Conservation (phyloP, 768 basidiomycete species). For the Crassisporium funariophilum region DNA sequence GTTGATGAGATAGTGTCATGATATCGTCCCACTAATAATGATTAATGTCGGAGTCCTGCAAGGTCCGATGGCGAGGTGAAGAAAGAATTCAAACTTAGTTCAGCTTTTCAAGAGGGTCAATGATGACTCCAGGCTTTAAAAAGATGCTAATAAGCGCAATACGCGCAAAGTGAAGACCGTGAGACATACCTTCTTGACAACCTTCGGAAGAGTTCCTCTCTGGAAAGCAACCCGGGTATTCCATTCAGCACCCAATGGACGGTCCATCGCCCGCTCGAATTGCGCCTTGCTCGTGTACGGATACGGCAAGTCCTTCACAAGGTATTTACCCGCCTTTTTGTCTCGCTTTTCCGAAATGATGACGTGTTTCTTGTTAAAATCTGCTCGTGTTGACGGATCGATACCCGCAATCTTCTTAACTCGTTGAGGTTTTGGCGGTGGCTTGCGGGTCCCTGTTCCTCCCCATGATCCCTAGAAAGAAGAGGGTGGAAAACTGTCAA, state of each 20-base stretch:
- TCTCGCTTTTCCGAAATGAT: conserved; percentile 97
- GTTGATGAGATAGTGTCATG: too few species aligned
- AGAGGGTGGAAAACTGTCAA: not conserved
- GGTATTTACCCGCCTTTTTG: conserved; percentile 89
- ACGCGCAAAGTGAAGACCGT: conserved; percentile 1
- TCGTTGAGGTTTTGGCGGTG: conserved; percentile 64
- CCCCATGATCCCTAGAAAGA: conserved; percentile 84
- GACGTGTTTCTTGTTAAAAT: conserved; percentile 82
- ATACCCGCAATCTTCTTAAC: conserved; percentile 85
- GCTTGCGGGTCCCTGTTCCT: conserved; percentile 68
- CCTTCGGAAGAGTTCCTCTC: conserved; percentile 78
- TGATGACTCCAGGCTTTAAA: conserved; percentile 65
- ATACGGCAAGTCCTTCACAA: conserved; percentile 88
- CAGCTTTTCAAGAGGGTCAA: conserved; percentile 66
- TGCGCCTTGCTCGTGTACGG: conserved; percentile 94
- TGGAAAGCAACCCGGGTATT: conserved; percentile 88
- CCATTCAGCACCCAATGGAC: conserved; percentile 90
- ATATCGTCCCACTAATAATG: too few species aligned
- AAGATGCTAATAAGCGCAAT: not conserved
- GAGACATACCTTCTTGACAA: conserved; percentile 79
- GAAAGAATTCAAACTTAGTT: too few species aligned
- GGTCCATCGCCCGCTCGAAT: conserved; percentile 82
- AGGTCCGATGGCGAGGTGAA: too few species aligned
- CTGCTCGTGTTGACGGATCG: conserved; percentile 76
- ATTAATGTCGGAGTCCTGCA: too few species aligned